phyloP scores from a whole-genome alignment of 2,329 filamentous ascomycete species.

The Monosporascus cannonballus region DNA sequence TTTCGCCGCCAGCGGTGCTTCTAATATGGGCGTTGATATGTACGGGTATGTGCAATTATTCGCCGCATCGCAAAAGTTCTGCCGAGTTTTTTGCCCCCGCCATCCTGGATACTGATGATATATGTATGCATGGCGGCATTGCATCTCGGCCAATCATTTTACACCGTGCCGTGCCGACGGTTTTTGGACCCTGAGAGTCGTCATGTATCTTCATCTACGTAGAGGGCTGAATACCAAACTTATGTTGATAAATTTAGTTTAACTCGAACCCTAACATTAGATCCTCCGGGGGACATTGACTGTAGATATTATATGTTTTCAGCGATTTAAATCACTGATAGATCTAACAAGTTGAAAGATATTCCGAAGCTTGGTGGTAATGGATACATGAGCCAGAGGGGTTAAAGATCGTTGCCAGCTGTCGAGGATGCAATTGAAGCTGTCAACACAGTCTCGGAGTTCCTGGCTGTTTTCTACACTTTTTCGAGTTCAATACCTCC shows the following conservation, averaged over 20 bases:
- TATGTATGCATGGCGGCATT: background rate
- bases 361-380: too few species aligned
- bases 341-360: too few species aligned
- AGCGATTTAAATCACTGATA: too few species aligned
- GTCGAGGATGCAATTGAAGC: too few species aligned
- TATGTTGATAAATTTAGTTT: too few species aligned
- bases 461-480: background rate
- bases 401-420: too few species aligned
- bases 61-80: conserved; percentile 11
- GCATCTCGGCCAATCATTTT: conserved; percentile 1
- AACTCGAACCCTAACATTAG: too few species aligned
- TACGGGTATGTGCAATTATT: background rate
- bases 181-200: background rate
- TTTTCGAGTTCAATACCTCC: background rate
- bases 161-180: background rate
- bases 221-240: background rate
- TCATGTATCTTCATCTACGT: background rate
- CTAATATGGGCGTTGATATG: background rate
- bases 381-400: too few species aligned
- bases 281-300: too few species aligned
- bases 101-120: background rate
- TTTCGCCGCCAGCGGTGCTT: too few species aligned
- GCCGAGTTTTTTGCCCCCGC: conserved; percentile 15
- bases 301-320: too few species aligned
- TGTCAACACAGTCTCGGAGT: too few species aligned